Evolutionary conservation across 306 rosid species (phyloP), one percentile per base, ranked within the genome.

Genomic region (Cajanus cajan): DNA sequence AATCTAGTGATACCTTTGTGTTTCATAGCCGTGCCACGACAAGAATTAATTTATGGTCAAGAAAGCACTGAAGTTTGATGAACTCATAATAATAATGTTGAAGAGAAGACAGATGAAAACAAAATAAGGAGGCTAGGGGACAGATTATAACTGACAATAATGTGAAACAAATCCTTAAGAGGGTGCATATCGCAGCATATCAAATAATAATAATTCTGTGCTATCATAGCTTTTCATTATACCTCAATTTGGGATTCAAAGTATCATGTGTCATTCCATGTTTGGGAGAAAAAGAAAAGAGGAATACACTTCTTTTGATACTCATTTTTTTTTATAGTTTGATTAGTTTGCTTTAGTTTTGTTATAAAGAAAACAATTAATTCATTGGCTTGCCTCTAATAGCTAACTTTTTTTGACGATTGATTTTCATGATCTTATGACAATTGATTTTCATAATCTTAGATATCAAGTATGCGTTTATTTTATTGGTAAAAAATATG

Each of bases 161-260:
- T 70, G 15, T 70, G 59, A 70, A 54, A 34, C 71, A 79, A 77
- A 78, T 34, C 71, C 75, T 77, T 68, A 68, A 47, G 55, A 83
- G 87, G 91, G 87, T 77, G 83, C 89, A 85, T 84, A 85, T 87
- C 87, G 7, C 13, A 73, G 18, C 86, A 78, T 84, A 79, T 84
- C 73, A 62, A 8, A 78, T 39, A 22, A 10, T 55, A 73, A 83
- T 84, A 71, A 73, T 58, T 51, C 13, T 68, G 68, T 68, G 19
- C 50, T 36, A 71, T 78, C 47, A 65, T 68, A 54, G 67, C 52
- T 54, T 76, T 22, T 57, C 25, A 67, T 58, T 18, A 33, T 34
- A n/a, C 61, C 41, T 73, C 76, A 78, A 78, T 65, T 54, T 44
- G 40, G 65, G 68, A 34, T 71, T 71, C 66, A 69, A 43, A 59